Evolutionary conservation across 768 basidiomycete genomes (phyloP), one percentile per base, ranked within the genome.

Genomic region (Psilocybe cyanescens): DNA sequence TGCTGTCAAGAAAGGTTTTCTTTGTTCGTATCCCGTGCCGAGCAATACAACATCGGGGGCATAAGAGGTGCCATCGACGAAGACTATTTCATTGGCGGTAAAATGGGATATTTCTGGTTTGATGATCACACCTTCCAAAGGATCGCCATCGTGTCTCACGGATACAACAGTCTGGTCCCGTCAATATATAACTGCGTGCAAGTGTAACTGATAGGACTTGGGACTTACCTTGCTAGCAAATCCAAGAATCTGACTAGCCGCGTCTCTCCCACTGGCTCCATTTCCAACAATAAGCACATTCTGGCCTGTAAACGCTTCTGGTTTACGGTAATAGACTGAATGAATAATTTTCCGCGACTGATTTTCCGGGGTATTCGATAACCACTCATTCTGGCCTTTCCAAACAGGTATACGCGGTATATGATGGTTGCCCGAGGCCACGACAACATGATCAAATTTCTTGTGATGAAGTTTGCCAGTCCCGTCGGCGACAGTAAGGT

Each of bases 371-470:
- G 35, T 55, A 49, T 70, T 72, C 3, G 68, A 72, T 8, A 84
- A 67, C 86, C 87, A 87, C 4, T 72, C 74, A 2, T 82, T 76
- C 55, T 82, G 77, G 1, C 86, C 86, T 11, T 67, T 69, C 74
- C 82, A 86, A 4, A 65, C 62, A 4, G 79, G 80, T 1, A 78
- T 73, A 28, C 74, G 73, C 2, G 87, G 85, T 58, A 80, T 74
- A 62, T 84, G 85, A 59, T 86, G 81, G 60, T 83, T 83, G 4
- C 86, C 86, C n/a, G 73, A 79, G 24, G 83, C 84, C 35, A 85
- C 78, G 30, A 87, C 73, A 28, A 88, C 73, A 67, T 87, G 86
- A 62, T 87, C 81, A 65, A 82, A 83, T 2, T 57, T 59, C n/a
- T 65, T 68, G 3, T 68, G 65, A 8, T 52, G 68, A 39, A 67